Evolutionary conservation across 805 yeast species (phyloP).

Genomic region (Wickerhamiella allomyrinae): DNA sequence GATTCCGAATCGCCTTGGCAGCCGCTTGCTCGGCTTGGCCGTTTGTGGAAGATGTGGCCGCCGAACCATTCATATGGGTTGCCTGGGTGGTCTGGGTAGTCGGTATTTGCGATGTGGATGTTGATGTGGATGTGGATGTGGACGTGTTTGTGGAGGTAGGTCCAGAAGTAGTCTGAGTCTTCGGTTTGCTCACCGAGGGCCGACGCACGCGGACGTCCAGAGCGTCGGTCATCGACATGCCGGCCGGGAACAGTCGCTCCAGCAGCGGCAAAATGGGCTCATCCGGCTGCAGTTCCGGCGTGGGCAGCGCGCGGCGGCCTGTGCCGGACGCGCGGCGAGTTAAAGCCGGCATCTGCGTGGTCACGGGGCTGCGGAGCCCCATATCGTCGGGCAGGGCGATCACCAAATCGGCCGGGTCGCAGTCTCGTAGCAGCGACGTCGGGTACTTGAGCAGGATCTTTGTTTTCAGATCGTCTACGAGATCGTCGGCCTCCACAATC

Average conservation of each 20-base stretch:
- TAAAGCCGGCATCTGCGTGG: neutral
- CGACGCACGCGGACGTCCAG: slow-evolving; percentile 33
- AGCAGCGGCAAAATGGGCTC: slow-evolving; percentile 41
- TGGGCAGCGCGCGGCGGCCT: slow-evolving; percentile 3
- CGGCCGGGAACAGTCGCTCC: slow-evolving; percentile 48
- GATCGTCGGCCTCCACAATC: slow-evolving; percentile 42
- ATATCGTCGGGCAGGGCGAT: slow-evolving; percentile 14
- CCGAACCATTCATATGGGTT: no score
- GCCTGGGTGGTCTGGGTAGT: no score
- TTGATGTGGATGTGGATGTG: no score
- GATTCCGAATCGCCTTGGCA: no score
- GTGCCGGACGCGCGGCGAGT: slow-evolving; percentile 1
- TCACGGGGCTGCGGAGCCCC: slow-evolving; percentile 1
- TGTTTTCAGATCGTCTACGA: slow-evolving; percentile 64
- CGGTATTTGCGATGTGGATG: no score
- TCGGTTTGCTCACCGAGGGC: neutral
- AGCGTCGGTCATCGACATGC: slow-evolving; percentile 55
- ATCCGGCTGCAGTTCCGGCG: slow-evolving; percentile 37
- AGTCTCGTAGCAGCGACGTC: slow-evolving; percentile 42
- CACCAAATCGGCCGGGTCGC: slow-evolving; percentile 53
- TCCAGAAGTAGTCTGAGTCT: neutral
- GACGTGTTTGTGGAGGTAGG: neutral
- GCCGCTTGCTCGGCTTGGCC: no score
- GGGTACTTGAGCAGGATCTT: slow-evolving; percentile 52
- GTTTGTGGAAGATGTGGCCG: neutral